Conservation (phyloP, 1,284 basidiomycete genomes). For the Ustilago tritici region DNA sequence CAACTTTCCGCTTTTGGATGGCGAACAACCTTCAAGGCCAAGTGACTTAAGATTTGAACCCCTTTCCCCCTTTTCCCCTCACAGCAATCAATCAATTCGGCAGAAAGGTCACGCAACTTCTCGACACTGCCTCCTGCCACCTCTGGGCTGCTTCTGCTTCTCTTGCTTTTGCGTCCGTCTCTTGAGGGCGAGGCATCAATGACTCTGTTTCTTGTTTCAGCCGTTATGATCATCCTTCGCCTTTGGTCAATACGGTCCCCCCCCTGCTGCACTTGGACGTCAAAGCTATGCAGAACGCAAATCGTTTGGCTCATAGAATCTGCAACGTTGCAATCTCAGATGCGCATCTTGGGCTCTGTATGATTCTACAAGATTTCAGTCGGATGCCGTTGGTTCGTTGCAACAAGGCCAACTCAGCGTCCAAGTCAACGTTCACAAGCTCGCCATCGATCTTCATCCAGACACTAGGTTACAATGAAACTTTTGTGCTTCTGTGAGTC, state of each 20-base stretch:
- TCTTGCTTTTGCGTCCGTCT: too few species aligned
- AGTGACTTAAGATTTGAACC: neutral
- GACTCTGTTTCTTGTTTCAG: too few species aligned
- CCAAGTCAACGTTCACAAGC: constrained; percentile 10
- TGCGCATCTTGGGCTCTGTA: constrained; percentile 8
- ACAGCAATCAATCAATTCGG: neutral
- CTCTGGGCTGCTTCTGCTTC: neutral
- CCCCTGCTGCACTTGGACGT: too few species aligned
- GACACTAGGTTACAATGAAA: neutral
- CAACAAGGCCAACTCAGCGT: neutral
- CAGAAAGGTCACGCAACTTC: constrained; percentile 34
- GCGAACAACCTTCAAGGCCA: constrained; percentile 7
- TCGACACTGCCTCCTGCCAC: neutral
- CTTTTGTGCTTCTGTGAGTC: neutral
- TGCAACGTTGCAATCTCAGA: constrained; percentile 20
- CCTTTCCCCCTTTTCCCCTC: neutral
- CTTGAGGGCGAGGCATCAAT: too few species aligned
- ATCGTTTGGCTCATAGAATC: neutral
- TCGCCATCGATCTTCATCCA: neutral
- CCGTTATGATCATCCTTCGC: too few species aligned
- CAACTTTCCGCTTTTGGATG: constrained; percentile 40
- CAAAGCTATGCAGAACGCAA: neutral
- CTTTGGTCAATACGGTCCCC: too few species aligned
- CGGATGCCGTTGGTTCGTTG: neutral
- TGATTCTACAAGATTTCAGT: constrained; percentile 17